Evolutionary conservation across 352 stramenopile species (phyloP).

Genomic region (Plasmopara muralis): DNA sequence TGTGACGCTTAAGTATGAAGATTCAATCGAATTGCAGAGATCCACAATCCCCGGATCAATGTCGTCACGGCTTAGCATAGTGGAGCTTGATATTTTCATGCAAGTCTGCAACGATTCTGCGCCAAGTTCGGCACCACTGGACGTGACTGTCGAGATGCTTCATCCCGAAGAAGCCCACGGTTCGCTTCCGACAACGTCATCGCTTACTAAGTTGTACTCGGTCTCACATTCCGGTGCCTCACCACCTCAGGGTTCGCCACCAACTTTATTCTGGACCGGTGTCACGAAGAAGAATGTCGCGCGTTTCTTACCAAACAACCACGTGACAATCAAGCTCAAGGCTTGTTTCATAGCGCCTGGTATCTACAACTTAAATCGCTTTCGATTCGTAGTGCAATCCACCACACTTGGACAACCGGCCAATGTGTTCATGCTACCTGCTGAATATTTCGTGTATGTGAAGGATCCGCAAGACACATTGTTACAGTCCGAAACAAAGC

Average conservation of each 20-base stretch:
- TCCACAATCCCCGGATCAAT: slow-evolving; percentile 7
- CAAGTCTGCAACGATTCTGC: slow-evolving; percentile 63
- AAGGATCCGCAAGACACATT: slow-evolving; percentile 18
- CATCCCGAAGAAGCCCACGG: slow-evolving; percentile 60
- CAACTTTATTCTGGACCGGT: slow-evolving; percentile 77
- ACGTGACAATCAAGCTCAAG: slow-evolving; percentile 46
- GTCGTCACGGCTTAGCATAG: slow-evolving; percentile 30
- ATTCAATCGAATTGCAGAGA: slow-evolving; percentile 28
- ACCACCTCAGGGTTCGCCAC: slow-evolving; percentile 23
- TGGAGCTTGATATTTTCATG: slow-evolving; percentile 67
- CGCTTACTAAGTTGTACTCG: slow-evolving; percentile 27
- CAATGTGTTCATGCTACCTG: slow-evolving; percentile 56
- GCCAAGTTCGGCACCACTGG: slow-evolving; percentile 42
- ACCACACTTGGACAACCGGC: slow-evolving; percentile 15
- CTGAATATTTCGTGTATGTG: slow-evolving; percentile 75
- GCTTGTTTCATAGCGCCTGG: slow-evolving; percentile 68
- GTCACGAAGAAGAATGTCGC: slow-evolving; percentile 64
- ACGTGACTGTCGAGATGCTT: slow-evolving; percentile 76
- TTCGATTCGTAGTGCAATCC: slow-evolving; percentile 53
- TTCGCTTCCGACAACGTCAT: slow-evolving; percentile 9
- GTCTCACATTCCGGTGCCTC: slow-evolving; percentile 15
- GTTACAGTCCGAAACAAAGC: slow-evolving; percentile 16
- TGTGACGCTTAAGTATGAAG: slow-evolving; percentile 56
- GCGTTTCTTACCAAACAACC: slow-evolving; percentile 40
- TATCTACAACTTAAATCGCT: slow-evolving; percentile 81